phyloP scores from a whole-genome alignment of 148 eudicot species.

The Rhododendron williamsianum region DNA sequence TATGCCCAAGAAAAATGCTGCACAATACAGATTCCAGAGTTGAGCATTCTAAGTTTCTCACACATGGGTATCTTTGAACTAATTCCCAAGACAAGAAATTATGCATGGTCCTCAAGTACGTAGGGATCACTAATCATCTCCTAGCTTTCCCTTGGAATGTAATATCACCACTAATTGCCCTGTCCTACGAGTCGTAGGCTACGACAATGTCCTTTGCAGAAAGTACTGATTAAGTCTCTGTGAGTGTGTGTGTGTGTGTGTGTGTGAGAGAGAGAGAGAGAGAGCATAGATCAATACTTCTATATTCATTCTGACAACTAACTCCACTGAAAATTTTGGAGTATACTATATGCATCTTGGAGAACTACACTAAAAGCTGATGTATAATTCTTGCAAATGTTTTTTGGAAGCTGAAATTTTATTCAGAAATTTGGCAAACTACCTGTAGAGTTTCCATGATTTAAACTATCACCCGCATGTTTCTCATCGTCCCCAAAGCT shows the following conservation, averaged over 20 bases:
- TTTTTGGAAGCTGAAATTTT: not conserved
- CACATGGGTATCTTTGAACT: not conserved
- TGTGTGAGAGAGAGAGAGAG: too few relatives aligned
- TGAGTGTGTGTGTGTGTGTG: too few relatives aligned
- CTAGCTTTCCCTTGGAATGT: not conserved
- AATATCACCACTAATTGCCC: not conserved
- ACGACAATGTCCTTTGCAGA: not conserved
- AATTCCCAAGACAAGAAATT: not conserved
- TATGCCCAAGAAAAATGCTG: not conserved
- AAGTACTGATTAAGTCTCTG: not conserved
- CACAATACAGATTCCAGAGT: not conserved
- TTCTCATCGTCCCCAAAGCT: conserved; percentile 38
- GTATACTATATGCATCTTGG: not conserved
- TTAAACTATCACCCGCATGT: conserved; percentile 18
- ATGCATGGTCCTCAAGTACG: not conserved
- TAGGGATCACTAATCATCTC: not conserved
- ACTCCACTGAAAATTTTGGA: not conserved
- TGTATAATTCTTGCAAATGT: not conserved
- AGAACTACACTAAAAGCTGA: not conserved
- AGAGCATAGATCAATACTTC: too few relatives aligned
- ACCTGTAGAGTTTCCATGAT: conserved; percentile 35
- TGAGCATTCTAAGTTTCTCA: not conserved
- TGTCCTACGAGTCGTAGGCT: not conserved
- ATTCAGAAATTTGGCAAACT: conserved; percentile 16
- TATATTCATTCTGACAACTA: not conserved